Conservation (phyloP, 225 moss, liverwort and hornwort genomes). For the Polytrichum commune region DNA sequence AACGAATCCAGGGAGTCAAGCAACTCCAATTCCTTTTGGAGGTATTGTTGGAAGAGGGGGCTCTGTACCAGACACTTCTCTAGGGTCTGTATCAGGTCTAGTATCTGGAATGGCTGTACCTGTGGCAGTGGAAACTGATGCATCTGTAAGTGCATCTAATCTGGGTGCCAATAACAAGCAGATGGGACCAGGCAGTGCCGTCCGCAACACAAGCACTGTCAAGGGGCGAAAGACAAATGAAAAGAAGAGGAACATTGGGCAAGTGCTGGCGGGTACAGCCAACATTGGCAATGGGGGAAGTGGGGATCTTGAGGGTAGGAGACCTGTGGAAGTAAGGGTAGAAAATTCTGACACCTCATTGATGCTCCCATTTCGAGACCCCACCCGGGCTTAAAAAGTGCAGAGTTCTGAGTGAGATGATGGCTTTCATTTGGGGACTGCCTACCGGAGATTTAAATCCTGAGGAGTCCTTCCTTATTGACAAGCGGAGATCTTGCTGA, state of each 20-base stretch:
- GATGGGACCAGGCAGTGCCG: not conserved
- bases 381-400: conserved; percentile 8
- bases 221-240: conserved; percentile 43
- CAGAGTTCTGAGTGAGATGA: not conserved
- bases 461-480: not conserved
- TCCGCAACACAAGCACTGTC: conserved; percentile 13
- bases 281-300: conserved; percentile 20
- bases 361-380: conserved; percentile 8
- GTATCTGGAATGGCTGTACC: conserved; percentile 33
- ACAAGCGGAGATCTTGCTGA: not conserved
- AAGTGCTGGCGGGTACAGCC: conserved; percentile 46
- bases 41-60: conserved; percentile 27
- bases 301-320: conserved; percentile 19
- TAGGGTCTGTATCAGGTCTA: conserved; percentile 24
- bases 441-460: conserved; percentile 15
- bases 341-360: conserved; percentile 19
- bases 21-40: conserved; percentile 11
- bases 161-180: conserved; percentile 19
- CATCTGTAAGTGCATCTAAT: not conserved
- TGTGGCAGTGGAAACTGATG: conserved; percentile 26
- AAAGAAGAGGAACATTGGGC: conserved; percentile 59
- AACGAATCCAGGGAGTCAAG: conserved; percentile 8
- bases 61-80: conserved; percentile 14
- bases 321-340: conserved; percentile 28
- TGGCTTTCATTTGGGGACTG: conserved; percentile 1